These are phyloP conservation scores for Fonsecaea pedrosoi DNA, from an alignment of 2,329 filamentous ascomycete genomes.

Conservation along the genomic window DNA sequence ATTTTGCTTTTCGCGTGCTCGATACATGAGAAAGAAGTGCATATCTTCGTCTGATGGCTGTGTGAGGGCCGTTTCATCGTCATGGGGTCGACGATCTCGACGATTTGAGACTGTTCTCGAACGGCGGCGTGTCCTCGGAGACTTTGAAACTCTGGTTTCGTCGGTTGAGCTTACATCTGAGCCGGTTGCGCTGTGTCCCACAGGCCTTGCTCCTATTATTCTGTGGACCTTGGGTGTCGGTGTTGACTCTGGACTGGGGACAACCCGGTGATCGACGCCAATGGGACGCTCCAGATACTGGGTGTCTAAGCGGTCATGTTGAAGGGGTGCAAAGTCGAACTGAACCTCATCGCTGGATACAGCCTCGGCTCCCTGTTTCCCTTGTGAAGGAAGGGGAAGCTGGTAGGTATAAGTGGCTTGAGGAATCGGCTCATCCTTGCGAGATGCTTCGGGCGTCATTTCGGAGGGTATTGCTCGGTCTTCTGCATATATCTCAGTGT, in stretches of 20 bases:
- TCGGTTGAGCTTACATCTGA: background rate
- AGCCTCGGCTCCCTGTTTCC: background rate
- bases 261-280: background rate
- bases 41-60: constrained; percentile 37
- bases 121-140: background rate
- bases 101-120: background rate
- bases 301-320: background rate
- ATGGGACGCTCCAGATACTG: background rate
- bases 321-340: background rate
- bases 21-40: constrained; percentile 34
- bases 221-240: background rate
- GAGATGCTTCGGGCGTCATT: too few relatives aligned
- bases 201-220: background rate
- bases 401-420: background rate
- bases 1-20: constrained; percentile 20
- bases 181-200: background rate
- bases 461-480: background rate
- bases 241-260: background rate
- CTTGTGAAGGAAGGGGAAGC: background rate
- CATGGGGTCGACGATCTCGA: background rate
- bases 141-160: constrained; percentile 7
- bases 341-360: constrained; percentile 2
- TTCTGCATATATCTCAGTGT: background rate
- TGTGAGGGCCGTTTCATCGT: background rate
- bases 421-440: background rate